Percentiles rank a stretch among this genome's conserved stretches.
Evolutionary conservation across 305 asterid species (phyloP).

Genomic region (Lippia alba): DNA sequence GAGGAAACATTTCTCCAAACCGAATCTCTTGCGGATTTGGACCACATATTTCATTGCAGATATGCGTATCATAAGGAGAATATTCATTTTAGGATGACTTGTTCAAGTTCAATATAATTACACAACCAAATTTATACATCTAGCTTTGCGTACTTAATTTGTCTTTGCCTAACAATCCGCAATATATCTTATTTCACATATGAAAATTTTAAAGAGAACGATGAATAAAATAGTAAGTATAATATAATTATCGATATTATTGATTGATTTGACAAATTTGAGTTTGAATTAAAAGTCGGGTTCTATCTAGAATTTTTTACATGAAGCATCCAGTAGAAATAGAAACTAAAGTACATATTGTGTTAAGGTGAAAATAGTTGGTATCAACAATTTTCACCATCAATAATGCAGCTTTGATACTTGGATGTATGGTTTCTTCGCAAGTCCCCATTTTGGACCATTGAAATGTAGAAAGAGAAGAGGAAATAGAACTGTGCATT

Average conservation of each 20-base stretch:
- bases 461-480: constrained; percentile 5
- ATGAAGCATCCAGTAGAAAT: no score
- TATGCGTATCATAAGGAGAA: background rate
- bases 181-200: no score
- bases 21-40: background rate
- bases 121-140: no score
- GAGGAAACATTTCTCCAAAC: background rate
- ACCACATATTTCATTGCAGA: background rate
- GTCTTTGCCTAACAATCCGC: no score
- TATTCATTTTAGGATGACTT: background rate
- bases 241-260: no score
- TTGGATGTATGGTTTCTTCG: background rate
- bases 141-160: no score
- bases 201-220: no score
- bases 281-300: no score
- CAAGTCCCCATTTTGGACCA: background rate
- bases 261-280: no score
- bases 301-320: no score
- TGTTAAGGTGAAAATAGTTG: background rate
- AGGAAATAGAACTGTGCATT: constrained; percentile 9
- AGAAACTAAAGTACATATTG: background rate
- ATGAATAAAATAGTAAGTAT: no score
- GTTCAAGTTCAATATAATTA: no score
- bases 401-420: background rate
- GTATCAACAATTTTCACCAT: background rate